A percentile compares a stretch with the other conserved stretches of the same genome.
Conservation (phyloP, 2,329 filamentous ascomycete genomes). For the Bimuria novae-zelandiae region DNA sequence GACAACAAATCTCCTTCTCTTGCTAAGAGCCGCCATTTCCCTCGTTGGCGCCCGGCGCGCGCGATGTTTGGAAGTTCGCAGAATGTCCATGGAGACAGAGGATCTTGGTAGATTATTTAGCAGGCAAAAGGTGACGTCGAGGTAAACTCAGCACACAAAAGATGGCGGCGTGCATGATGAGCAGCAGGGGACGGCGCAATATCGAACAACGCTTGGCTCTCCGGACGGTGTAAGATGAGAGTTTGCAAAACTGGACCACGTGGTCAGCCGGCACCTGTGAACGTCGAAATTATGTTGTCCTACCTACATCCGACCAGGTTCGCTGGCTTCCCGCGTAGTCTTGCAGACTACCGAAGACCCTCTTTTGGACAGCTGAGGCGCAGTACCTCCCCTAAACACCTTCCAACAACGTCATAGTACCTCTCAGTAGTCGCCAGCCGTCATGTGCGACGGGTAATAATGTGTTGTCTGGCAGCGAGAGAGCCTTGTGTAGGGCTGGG, state of each 20-base stretch:
- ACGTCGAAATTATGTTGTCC: constrained; percentile 2
- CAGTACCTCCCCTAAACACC: constrained; percentile 10
- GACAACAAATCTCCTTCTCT: background rate
- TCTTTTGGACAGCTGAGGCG: background rate
- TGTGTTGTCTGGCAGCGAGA: background rate
- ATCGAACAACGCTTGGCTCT: background rate
- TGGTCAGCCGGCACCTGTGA: too few species aligned
- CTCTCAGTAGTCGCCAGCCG: background rate
- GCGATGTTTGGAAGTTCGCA: background rate
- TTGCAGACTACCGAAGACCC: constrained; percentile 3
- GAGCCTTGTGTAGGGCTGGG: constrained; percentile 12
- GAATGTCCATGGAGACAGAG: background rate
- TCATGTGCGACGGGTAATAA: constrained; percentile 5
- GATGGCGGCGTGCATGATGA: constrained; percentile 8
- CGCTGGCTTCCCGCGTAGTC: background rate
- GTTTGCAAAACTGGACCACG: too few species aligned
- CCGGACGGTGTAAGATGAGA: background rate
- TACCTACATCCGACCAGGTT: constrained; percentile 4
- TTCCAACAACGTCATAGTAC: constrained; percentile 13
- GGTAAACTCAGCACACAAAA: constrained; percentile 5
- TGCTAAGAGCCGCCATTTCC: background rate
- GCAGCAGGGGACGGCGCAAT: constrained; percentile 8
- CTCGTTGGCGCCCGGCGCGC: background rate
- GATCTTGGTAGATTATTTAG: background rate
- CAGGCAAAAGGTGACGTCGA: constrained; percentile 1